Evolutionary conservation across 768 basidiomycete species (phyloP).

Genomic region (Termitomyces sp.): DNA sequence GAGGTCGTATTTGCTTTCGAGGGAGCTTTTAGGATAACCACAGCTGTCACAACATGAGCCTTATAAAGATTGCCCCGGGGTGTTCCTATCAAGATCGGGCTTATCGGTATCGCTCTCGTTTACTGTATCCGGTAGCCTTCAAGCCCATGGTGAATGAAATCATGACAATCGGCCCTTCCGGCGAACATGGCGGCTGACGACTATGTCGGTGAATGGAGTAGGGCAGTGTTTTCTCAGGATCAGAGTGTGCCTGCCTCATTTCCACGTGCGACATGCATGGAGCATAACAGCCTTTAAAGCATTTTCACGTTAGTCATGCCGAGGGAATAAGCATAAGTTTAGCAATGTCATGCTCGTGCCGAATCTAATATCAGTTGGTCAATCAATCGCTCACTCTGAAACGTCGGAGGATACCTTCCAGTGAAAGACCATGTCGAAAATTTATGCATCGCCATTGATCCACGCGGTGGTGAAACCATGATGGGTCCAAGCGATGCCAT

Average conservation of each 20-base stretch:
- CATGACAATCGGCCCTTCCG: not conserved
- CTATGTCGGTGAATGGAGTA: slow-evolving; percentile 1
- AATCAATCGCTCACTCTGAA: not conserved
- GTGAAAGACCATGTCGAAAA: not conserved
- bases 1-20: not conserved
- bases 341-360: not conserved
- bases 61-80: not conserved
- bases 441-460: not conserved
- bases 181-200: not conserved
- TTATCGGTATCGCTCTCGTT: not conserved
- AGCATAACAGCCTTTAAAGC: not conserved
- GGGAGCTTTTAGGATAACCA: not conserved
- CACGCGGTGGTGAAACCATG: not conserved
- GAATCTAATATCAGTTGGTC: not conserved
- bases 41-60: not conserved
- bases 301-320: not conserved
- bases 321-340: not conserved
- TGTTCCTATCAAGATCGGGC: slow-evolving; percentile 3
- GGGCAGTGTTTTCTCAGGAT: not conserved
- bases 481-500: not conserved
- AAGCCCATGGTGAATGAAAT: not conserved
- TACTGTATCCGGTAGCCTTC: not conserved
- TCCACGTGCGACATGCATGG: not conserved
- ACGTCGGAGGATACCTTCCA: not conserved
- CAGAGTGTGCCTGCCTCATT: not conserved